A percentile compares a stretch with the other conserved stretches of the same genome.
Evolutionary conservation across 306 rosid genomes (phyloP).

Genomic region (Argentina anserina): DNA sequence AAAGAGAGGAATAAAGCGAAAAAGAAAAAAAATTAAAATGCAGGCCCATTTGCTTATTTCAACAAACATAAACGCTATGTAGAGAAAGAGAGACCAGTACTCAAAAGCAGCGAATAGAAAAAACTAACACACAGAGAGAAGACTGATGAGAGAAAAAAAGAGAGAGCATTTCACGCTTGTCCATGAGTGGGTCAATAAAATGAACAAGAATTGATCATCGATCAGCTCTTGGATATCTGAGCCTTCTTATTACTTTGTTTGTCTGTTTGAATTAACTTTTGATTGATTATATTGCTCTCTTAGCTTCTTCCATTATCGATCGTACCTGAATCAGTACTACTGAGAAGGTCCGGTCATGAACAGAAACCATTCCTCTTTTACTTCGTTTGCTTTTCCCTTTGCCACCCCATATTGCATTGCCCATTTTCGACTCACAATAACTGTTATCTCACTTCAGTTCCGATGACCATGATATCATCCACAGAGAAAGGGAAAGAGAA

Average conservation of each 20-base stretch:
- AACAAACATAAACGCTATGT: constrained; percentile 4
- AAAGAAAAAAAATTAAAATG: constrained; percentile 23
- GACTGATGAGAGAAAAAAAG: constrained; percentile 5
- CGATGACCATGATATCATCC: constrained; percentile 20
- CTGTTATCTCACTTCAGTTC: constrained; percentile 40
- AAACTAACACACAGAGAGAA: neutral
- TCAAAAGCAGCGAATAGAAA: neutral
- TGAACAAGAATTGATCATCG: constrained; percentile 18
- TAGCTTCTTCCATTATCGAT: constrained; percentile 27
- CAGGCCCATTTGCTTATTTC: constrained; percentile 18
- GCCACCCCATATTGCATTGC: constrained; percentile 40
- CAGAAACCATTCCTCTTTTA: constrained; percentile 35
- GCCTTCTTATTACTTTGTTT: constrained; percentile 21
- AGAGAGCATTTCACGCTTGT: constrained; percentile 20
- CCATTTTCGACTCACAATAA: constrained; percentile 36
- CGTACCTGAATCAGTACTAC: constrained; percentile 21
- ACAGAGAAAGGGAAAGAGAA: constrained; percentile 25
- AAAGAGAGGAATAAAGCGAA: constrained; percentile 28
- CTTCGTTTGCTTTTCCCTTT: constrained; percentile 34
- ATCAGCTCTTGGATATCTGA: constrained; percentile 47
- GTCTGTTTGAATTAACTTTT: neutral
- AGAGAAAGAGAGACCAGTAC: neutral
- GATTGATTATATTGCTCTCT: constrained; percentile 19
- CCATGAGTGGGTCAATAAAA: constrained; percentile 33
- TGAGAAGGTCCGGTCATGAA: constrained; percentile 6